These are phyloP conservation scores for Eutrema yunnanense DNA, from an alignment of 345 rosid genomes.

Conservation along the genomic window DNA sequence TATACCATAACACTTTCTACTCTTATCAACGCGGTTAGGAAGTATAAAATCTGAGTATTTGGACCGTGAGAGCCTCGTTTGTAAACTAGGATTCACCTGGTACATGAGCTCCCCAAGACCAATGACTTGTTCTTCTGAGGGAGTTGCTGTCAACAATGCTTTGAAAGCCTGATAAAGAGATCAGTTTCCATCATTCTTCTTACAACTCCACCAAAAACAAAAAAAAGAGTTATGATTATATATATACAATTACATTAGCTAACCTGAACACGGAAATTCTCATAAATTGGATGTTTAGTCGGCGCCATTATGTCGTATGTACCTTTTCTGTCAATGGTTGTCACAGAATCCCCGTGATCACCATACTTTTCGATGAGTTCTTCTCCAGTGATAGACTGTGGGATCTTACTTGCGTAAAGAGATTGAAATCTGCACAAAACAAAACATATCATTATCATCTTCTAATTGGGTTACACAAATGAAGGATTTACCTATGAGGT, in stretches of 20 bases:
- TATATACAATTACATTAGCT: not conserved
- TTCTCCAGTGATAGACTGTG: conserved; percentile 58
- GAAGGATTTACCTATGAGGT: conserved; percentile 69
- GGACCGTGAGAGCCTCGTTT: not conserved
- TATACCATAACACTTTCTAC: too few relatives aligned
- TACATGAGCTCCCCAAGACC: conserved; percentile 85
- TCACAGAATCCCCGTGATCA: conserved; percentile 75
- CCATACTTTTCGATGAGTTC: conserved; percentile 48
- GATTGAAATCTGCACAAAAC: conserved; percentile 56
- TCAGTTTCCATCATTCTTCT: not conserved
- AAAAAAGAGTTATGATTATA: not conserved
- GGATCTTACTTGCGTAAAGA: conserved; percentile 56
- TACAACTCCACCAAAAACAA: not conserved
- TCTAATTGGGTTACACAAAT: not conserved
- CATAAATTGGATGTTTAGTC: conserved; percentile 75
- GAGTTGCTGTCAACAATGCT: conserved; percentile 65
- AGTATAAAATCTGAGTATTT: not conserved
- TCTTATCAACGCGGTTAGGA: too few relatives aligned
- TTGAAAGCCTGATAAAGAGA: conserved; percentile 59
- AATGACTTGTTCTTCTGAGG: conserved; percentile 76
- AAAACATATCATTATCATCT: not conserved
- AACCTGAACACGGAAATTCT: conserved; percentile 82
- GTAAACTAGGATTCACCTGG: conserved; percentile 43
- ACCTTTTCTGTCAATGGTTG: conserved; percentile 55
- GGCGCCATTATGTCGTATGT: conserved; percentile 63